A percentile compares a stretch with the other conserved stretches of the same genome.
Conservation (phyloP, 352 stramenopile genomes). For the Pythium sp. region DNA sequence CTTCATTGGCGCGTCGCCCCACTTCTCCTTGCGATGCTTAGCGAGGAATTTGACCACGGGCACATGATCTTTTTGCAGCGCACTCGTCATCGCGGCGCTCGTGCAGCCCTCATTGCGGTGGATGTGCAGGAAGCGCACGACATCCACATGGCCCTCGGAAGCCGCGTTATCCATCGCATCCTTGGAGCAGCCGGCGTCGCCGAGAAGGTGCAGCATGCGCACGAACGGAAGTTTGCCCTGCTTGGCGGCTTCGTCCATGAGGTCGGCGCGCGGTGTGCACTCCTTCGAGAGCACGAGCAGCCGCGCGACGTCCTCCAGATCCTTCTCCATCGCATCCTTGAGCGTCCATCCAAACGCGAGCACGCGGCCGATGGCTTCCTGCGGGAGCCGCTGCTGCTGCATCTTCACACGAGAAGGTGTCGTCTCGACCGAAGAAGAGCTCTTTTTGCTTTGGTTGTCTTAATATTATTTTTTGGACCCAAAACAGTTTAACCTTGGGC, state of each 20-base stretch:
- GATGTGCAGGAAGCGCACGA: slow-evolving; percentile 51
- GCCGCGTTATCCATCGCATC: slow-evolving; percentile 47
- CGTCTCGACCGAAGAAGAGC: too few relatives aligned
- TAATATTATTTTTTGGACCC: too few relatives aligned
- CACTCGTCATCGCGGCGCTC: slow-evolving; percentile 27
- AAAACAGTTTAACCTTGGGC: too few relatives aligned
- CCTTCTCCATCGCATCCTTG: slow-evolving; percentile 24
- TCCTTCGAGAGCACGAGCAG: slow-evolving; percentile 36
- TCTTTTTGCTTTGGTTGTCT: too few relatives aligned
- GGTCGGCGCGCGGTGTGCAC: slow-evolving; percentile 17
- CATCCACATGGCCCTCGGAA: slow-evolving; percentile 27
- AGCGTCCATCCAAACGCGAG: slow-evolving; percentile 45
- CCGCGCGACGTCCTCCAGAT: slow-evolving; percentile 32
- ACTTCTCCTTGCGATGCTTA: slow-evolving; percentile 42
- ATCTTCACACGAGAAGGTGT: too few relatives aligned
- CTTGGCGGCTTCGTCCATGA: slow-evolving; percentile 37
- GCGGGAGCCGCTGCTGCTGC: slow-evolving; percentile 25
- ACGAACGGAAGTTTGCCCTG: slow-evolving; percentile 35
- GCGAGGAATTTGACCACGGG: slow-evolving; percentile 47
- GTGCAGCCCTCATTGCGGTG: slow-evolving; percentile 49
- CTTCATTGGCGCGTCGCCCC: slow-evolving; percentile 28
- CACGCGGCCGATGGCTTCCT: slow-evolving; percentile 45
- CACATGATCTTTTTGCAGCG: slow-evolving; percentile 31
- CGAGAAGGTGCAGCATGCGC: slow-evolving; percentile 36
- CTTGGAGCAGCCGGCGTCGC: slow-evolving; percentile 28